Percentiles rank a stretch among this genome's conserved stretches.
Conservation (phyloP, 2,329 filamentous ascomycete genomes). For the Xenosphaeropsis pyriputrescens region DNA sequence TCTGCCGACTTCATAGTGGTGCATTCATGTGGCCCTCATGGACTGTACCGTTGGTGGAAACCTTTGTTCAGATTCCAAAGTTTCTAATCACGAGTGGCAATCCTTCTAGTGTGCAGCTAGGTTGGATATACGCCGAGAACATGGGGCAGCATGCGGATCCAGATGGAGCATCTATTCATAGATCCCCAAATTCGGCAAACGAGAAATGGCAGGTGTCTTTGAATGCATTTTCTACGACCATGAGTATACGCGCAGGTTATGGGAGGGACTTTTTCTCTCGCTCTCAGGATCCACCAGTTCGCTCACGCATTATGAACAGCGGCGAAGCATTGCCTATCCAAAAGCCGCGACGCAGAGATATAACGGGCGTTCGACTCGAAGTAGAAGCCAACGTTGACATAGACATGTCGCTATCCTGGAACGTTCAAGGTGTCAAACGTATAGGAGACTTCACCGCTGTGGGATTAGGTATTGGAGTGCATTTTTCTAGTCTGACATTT, state of each 20-base stretch:
- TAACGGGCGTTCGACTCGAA: slow-evolving; percentile 7
- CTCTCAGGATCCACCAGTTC: slow-evolving; percentile 2
- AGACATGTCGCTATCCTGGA: slow-evolving; percentile 19
- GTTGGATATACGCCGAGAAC: too few relatives aligned
- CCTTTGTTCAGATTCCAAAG: too few relatives aligned
- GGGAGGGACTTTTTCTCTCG: slow-evolving; percentile 1
- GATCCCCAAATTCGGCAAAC: too few relatives aligned
- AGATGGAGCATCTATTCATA: neutral
- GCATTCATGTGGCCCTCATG: too few relatives aligned
- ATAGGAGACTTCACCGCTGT: slow-evolving; percentile 22
- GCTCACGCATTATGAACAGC: slow-evolving; percentile 2
- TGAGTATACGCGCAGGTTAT: neutral
- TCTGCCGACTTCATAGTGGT: too few relatives aligned
- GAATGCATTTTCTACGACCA: neutral
- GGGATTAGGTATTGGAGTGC: slow-evolving; percentile 22
- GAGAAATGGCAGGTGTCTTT: neutral
- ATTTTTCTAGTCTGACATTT: slow-evolving; percentile 20
- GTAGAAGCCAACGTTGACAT: slow-evolving; percentile 14
- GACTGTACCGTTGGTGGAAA: too few relatives aligned
- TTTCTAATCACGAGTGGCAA: too few relatives aligned
- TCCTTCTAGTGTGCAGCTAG: too few relatives aligned
- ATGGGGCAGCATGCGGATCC: too few relatives aligned
- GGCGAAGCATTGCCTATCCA: slow-evolving; percentile 15
- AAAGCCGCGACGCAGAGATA: slow-evolving; percentile 5
- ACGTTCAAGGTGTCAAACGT: slow-evolving; percentile 19